phyloP scores from a whole-genome alignment of 208 protist species.

The Naegleria gruberi region DNA sequence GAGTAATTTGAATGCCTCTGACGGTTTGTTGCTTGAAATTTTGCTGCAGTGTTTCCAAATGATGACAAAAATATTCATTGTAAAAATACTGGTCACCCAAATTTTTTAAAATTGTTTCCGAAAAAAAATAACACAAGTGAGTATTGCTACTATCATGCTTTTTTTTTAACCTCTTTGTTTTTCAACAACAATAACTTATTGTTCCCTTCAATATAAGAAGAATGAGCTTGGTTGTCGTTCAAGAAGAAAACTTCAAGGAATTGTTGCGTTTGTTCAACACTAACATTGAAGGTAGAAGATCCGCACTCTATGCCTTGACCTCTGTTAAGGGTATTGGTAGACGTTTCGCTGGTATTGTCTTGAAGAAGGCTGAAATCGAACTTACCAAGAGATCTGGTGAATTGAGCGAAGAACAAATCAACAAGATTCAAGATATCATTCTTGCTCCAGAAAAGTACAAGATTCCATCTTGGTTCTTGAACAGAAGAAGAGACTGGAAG shows the following conservation, averaged over 20 bases:
- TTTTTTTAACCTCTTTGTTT: no score
- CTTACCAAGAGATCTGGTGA: slow-evolving; percentile 67
- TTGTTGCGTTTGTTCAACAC: slow-evolving; percentile 99
- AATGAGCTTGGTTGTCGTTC: not conserved
- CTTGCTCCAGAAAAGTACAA: slow-evolving; percentile 96
- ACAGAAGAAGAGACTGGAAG: slow-evolving; percentile 96
- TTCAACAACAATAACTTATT: no score
- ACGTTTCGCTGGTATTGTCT: slow-evolving; percentile 94
- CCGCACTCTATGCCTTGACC: slow-evolving; percentile 80
- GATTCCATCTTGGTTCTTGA: slow-evolving; percentile 99
- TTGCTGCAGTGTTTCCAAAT: no score
- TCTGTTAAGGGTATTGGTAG: slow-evolving; percentile 98
- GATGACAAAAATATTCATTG: no score
- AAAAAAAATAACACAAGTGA: no score
- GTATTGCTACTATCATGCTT: no score
- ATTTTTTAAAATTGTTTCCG: no score
- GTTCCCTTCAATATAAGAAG: no score
- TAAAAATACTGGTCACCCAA: no score
- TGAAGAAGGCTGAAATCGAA: slow-evolving; percentile 98
- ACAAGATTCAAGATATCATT: slow-evolving; percentile 93
- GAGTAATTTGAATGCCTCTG: no score
- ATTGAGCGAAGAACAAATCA: slow-evolving; percentile 76
- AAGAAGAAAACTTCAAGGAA: slow-evolving; percentile 90
- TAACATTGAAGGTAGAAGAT: slow-evolving; percentile 89
- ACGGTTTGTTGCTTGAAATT: no score